A percentile compares a stretch with the other conserved stretches of the same genome.
Evolutionary conservation across 2,329 filamentous ascomycete species (phyloP).

Genomic region (Fusarium sp.): DNA sequence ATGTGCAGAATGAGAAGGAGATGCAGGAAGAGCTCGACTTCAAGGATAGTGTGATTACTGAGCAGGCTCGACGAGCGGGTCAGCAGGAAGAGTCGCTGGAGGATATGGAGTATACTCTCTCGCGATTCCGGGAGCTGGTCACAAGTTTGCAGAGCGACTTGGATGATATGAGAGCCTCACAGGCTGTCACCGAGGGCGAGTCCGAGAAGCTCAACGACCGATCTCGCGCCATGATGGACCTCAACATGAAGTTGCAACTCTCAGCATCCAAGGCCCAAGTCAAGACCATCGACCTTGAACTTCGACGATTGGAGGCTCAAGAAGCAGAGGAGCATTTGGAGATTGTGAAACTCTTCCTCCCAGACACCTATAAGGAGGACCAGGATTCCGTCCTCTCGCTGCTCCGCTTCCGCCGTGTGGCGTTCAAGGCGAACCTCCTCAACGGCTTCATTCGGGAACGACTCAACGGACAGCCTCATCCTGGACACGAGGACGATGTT

Average conservation of each 20-base stretch:
- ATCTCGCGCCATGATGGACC: slow-evolving; percentile 93
- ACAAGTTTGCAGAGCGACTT: slow-evolving; percentile 85
- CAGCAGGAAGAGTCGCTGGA: slow-evolving; percentile 84
- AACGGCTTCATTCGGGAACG: slow-evolving; percentile 83
- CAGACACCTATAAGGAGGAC: slow-evolving; percentile 83
- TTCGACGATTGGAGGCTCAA: slow-evolving; percentile 86
- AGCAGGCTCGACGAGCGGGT: slow-evolving; percentile 77
- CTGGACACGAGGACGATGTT: slow-evolving; percentile 79
- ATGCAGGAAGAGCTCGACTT: slow-evolving; percentile 93
- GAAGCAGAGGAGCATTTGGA: slow-evolving; percentile 88
- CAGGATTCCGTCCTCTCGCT: slow-evolving; percentile 89
- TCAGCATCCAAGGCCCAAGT: slow-evolving; percentile 91
- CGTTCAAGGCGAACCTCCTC: slow-evolving; percentile 86
- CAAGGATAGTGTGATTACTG: slow-evolving; percentile 84
- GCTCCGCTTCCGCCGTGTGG: slow-evolving; percentile 86
- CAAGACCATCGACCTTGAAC: slow-evolving; percentile 92
- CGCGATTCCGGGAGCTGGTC: slow-evolving; percentile 89
- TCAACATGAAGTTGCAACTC: slow-evolving; percentile 92
- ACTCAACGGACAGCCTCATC: slow-evolving; percentile 73
- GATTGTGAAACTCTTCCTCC: slow-evolving; percentile 89
- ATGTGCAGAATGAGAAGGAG: slow-evolving; percentile 92
- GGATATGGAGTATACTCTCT: slow-evolving; percentile 90
- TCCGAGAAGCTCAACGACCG: slow-evolving; percentile 89
- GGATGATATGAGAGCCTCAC: slow-evolving; percentile 91
- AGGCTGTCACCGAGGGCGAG: slow-evolving; percentile 91